Evolutionary conservation across 805 yeast genomes (phyloP), one percentile per base, ranked within the genome.

Genomic region (Brettanomyces bruxellensis): DNA sequence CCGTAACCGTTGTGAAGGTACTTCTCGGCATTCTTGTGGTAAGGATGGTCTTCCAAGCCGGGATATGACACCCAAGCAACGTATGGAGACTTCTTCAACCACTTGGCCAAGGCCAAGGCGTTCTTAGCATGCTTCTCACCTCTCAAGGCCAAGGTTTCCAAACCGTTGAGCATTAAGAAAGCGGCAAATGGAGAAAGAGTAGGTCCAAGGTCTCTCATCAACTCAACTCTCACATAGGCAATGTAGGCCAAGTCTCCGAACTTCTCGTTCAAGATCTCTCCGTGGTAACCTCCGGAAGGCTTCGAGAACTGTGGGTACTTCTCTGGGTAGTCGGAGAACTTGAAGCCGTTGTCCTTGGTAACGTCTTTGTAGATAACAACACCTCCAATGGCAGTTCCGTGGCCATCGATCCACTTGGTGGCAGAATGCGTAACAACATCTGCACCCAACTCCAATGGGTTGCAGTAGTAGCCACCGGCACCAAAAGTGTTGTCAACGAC

Each of bases 331-430:
- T 86, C 77, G 48, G 76, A 71, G 90, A 95, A 91, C 59, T 91
- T 95, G 75, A 91, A 91, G 44, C 85, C 90, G 55, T 97, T 96
- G 35, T 89, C 79, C 64, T 91, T 96, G 18, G 54, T 49, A 18
- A 58, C 55, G 43, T 61, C 59, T 41, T 60, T 62, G 53, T 46
- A 62, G 42, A 91, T 75, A 54, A 91, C 74, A 45, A 83, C 86
- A 73, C 98, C 98, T 45, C 85, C 97, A 65, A 90, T 82, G 40
- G 96, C 87, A 47, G 86, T 88, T 62, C 98, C 97, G 62, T 90
- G 97, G 49, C 97, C 98, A 52, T 95, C 95, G 55, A 90, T 90
- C 96, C 96, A 91, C 67, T 90, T 90, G 49, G 98, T 90, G 46
- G 96, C 96, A 50, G 96, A 89, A 66, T 90, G 96, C 22, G 85